phyloP scores from a whole-genome alignment of 257 asterid genomes.

The Striga asiatica region DNA sequence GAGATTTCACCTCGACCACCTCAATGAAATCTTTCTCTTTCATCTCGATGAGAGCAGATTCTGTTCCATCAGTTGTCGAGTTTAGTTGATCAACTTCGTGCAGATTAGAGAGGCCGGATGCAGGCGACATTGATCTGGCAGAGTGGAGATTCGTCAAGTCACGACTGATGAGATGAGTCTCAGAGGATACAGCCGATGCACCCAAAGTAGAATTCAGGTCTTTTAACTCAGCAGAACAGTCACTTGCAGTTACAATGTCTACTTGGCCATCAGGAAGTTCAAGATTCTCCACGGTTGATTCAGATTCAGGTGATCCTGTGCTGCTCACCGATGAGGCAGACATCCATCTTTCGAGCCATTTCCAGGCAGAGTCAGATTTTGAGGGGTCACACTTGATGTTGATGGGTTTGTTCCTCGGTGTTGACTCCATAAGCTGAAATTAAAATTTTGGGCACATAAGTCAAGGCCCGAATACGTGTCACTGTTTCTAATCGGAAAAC shows the following conservation, averaged over 20 bases:
- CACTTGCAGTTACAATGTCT: constrained; percentile 18
- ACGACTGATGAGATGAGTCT: constrained; percentile 10
- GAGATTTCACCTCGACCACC: constrained; percentile 24
- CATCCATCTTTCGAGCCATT: constrained; percentile 97
- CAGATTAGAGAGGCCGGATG: constrained; percentile 16
- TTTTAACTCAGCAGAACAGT: constrained; percentile 15
- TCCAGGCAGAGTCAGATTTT: constrained; percentile 83
- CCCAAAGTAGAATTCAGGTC: constrained; percentile 12
- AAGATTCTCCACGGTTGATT: constrained; percentile 11
- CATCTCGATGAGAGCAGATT: constrained; percentile 24
- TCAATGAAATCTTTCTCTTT: constrained; percentile 21
- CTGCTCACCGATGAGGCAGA: constrained; percentile 49
- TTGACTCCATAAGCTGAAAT: constrained; percentile 68
- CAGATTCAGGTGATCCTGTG: too few species aligned
- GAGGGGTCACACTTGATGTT: constrained; percentile 86
- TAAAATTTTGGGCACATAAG: constrained; percentile 15
- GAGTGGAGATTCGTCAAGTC: constrained; percentile 13
- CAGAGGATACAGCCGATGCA: constrained; percentile 13
- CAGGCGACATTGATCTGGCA: constrained; percentile 14
- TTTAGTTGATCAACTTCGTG: constrained; percentile 23
- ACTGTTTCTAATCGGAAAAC: neutral
- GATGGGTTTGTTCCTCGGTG: constrained; percentile 45
- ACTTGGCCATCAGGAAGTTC: constrained; percentile 18
- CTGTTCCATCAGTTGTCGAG: constrained; percentile 14
- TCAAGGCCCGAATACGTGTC: constrained; percentile 10